Base-by-base conservation (phyloP, 495 filamentous ascomycete genomes). In the Acidomyces sp. region DNA sequence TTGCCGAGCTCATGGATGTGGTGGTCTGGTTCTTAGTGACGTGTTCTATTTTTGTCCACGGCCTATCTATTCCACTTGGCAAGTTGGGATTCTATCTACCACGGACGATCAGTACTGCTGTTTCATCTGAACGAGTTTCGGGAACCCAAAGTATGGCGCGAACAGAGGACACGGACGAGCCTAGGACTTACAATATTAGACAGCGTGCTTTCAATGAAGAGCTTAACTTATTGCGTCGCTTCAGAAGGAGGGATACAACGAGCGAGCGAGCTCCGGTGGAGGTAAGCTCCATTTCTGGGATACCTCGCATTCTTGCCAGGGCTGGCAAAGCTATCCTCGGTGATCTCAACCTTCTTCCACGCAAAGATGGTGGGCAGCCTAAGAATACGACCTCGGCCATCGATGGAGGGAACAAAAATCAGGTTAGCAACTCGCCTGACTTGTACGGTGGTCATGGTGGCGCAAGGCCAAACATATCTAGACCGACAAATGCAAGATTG, bases 41-140 rank as follows among this genome's bases (percentile, higher is more conserved):
- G 24, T 85, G 83, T 58, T 90, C 83, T 48, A 84, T 93, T 52
- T 84, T 90, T 43, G 82, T 92, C 11, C 85, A 94, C 48, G 85
- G 85, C 10, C 68, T 94, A 13, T 86, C 76, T 22, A 82, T 94
- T 16, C 85, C 86, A 0, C 49, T 92, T 3, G 84, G 80, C 1
- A 93, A 93, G 57, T 65, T 86, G 0, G 84, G 85, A 2, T 77
- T 86, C 52, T 74, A 80, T 41, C 64, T 90, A 0, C 85, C 85
- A 2, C 66, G 78, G 20, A 87, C 83, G 0, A 63, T 92, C 41
- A 88, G 83, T 21, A 65, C 64, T 17, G 72, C 59, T 25, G 62
- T 70, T 18, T 71, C 59, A 45, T 60, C 51, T 37, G 61, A 55
- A 40, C 57, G 55, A 27, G 54, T 32, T 3, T 45, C 41, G 3